Conservation (phyloP, 495 filamentous ascomycete species). For the Pyrenopolyporus hunteri region DNA sequence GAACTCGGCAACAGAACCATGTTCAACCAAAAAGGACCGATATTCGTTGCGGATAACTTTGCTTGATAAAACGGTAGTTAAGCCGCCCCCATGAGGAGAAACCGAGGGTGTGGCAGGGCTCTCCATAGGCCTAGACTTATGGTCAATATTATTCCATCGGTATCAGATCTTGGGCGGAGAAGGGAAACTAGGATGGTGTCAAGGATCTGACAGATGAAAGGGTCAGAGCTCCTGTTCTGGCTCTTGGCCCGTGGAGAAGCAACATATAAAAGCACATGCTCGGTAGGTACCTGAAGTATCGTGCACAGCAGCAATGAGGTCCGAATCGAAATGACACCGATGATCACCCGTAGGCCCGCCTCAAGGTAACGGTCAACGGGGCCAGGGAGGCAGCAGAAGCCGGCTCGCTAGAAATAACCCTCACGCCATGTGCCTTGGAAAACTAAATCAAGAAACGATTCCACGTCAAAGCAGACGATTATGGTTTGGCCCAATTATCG, state of each 20-base stretch:
- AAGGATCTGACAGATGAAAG: constrained; percentile 36
- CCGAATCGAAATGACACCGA: constrained; percentile 23
- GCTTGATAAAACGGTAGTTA: constrained; percentile 22
- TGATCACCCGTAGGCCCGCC: constrained; percentile 6
- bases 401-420: background rate
- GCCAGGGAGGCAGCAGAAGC: constrained; percentile 2
- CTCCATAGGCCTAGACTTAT: constrained; percentile 32
- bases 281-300: constrained; percentile 31
- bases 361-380: constrained; percentile 25
- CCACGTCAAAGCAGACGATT: background rate
- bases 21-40: constrained; percentile 35
- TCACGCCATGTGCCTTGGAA: background rate
- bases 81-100: constrained; percentile 23
- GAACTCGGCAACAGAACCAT: constrained; percentile 2
- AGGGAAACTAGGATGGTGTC: constrained; percentile 28
- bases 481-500: background rate
- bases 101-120: constrained; percentile 21
- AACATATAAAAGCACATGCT: constrained; percentile 27
- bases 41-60: constrained; percentile 21
- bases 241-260: constrained; percentile 36
- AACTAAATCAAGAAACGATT: constrained; percentile 12
- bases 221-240: constrained; percentile 24
- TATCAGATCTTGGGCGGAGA: constrained; percentile 37
- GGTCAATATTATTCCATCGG: constrained; percentile 25
- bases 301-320: constrained; percentile 24